Evolutionary conservation across 371 early-diverging fungal species (phyloP).

Genomic region (Mucor racemosus): DNA sequence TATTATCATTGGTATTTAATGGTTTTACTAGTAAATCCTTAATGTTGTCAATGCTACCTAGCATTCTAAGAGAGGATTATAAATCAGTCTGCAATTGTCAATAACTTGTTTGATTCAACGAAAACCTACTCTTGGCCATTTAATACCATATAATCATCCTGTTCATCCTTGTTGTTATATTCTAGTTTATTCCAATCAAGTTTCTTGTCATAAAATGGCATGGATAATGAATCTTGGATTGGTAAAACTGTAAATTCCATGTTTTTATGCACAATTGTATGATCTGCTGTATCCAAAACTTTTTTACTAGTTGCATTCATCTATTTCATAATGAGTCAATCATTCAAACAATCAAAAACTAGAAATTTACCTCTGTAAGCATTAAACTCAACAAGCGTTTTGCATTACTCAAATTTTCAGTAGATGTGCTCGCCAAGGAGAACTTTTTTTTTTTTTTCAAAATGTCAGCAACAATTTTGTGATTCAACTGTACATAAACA

Average conservation of each 20-base stretch:
- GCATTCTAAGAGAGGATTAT: background rate
- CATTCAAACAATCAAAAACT: background rate
- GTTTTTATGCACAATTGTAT: conserved; percentile 17
- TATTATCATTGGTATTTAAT: conserved; percentile 13
- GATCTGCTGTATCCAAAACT: conserved; percentile 19
- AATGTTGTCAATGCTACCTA: conserved; percentile 14
- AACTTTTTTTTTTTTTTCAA: conserved; percentile 33
- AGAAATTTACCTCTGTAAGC: conserved; percentile 31
- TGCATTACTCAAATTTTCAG: conserved; percentile 28
- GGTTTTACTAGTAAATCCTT: conserved; percentile 20
- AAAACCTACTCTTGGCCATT: conserved; percentile 3
- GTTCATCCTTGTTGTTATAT: background rate
- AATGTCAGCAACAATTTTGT: too few relatives aligned
- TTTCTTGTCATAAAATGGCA: conserved; percentile 29
- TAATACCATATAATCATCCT: background rate
- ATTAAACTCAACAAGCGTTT: conserved; percentile 28
- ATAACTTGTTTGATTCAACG: background rate
- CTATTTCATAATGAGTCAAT: conserved; percentile 8
- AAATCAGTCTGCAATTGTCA: background rate
- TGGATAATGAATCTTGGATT: conserved; percentile 35
- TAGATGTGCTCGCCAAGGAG: conserved; percentile 26
- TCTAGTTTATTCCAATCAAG: conserved; percentile 39
- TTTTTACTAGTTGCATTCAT: conserved; percentile 24
- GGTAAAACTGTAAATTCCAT: conserved; percentile 29
- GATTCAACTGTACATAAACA: too few relatives aligned